Conservation (phyloP, 495 filamentous ascomycete species). For the Aspergillus mulundensis region DNA sequence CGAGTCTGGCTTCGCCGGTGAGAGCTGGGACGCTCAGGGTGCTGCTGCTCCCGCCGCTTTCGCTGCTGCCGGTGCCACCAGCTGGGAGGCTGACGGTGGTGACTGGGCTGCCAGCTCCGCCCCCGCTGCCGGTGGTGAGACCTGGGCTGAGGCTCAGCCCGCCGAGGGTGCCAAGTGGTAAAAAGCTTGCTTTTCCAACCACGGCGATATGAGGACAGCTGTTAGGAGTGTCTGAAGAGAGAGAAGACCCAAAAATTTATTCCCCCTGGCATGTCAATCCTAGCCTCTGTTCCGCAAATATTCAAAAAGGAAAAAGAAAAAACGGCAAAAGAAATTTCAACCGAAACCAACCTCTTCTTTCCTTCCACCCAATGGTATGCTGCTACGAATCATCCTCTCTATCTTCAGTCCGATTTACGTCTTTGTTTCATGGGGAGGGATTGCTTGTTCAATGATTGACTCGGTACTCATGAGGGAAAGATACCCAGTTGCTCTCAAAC, state of each 20-base stretch:
- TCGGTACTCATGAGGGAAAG: constrained; percentile 96
- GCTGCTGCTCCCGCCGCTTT: constrained; percentile 58
- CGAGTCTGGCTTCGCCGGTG: constrained; percentile 73
- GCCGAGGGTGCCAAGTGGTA: constrained; percentile 62
- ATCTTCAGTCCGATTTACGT: constrained; percentile 18
- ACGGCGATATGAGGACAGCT: constrained; percentile 30
- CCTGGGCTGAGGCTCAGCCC: constrained; percentile 61
- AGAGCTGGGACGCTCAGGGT: constrained; percentile 53
- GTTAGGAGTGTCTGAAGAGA: constrained; percentile 23
- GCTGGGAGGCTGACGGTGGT: constrained; percentile 77
- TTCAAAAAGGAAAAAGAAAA: constrained; percentile 36
- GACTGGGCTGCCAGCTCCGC: constrained; percentile 68
- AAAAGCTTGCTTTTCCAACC: constrained; percentile 23
- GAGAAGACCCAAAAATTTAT: constrained; percentile 14
- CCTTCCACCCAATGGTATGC: constrained; percentile 23
- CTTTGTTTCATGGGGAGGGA: constrained; percentile 33
- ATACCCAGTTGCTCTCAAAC: constrained; percentile 59
- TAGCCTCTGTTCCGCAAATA: constrained; percentile 37
- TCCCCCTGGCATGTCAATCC: constrained; percentile 47
- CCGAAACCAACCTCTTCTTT: constrained; percentile 23
- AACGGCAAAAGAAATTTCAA: constrained; percentile 35
- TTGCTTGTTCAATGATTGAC: constrained; percentile 50
- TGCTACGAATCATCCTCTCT: constrained; percentile 14
- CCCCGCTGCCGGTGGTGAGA: constrained; percentile 53
- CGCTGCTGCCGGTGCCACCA: constrained; percentile 56